A percentile compares a stretch with the other conserved stretches of the same genome.
Conservation (phyloP, 2,329 filamentous ascomycete genomes). For the Fusarium sp. region DNA sequence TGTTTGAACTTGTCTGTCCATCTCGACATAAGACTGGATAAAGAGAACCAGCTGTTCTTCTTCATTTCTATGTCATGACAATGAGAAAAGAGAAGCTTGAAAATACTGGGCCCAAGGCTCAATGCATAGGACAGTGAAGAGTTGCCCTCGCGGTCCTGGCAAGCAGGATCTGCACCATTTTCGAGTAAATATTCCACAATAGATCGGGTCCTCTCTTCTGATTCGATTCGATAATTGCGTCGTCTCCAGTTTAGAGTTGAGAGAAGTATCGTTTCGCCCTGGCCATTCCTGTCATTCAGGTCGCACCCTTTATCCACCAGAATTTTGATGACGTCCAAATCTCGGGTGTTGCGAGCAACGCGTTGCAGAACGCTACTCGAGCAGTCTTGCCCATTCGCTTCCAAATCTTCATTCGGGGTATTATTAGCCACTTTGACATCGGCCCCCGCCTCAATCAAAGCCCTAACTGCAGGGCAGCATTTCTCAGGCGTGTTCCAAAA, state of each 20-base stretch:
- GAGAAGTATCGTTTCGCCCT: slow-evolving; percentile 6
- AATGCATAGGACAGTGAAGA: neutral
- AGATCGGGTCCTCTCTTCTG: neutral
- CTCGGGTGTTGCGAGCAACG: neutral
- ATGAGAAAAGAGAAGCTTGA: slow-evolving; percentile 21
- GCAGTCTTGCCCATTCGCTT: too few relatives aligned
- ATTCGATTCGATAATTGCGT: neutral
- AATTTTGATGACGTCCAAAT: slow-evolving; percentile 13
- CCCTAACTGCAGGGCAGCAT: neutral
- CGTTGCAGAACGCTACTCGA: slow-evolving; percentile 12
- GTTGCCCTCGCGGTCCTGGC: neutral
- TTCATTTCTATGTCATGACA: neutral
- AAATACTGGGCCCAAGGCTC: neutral
- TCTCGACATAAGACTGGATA: neutral
- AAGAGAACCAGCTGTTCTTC: slow-evolving; percentile 24
- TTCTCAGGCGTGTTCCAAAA: too few relatives aligned
- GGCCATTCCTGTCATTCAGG: neutral
- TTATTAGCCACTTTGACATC: neutral
- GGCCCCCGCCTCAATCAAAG: slow-evolving; percentile 25
- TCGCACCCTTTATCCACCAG: slow-evolving; percentile 33
- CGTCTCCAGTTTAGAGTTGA: neutral
- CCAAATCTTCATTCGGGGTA: neutral
- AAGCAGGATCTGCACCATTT: slow-evolving; percentile 26
- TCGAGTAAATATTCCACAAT: slow-evolving; percentile 33
- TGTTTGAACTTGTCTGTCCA: neutral